A percentile compares a stretch with the other conserved stretches of the same genome.
phyloP scores from a whole-genome alignment of 345 rosid genomes.

The Salix suchowensis region DNA sequence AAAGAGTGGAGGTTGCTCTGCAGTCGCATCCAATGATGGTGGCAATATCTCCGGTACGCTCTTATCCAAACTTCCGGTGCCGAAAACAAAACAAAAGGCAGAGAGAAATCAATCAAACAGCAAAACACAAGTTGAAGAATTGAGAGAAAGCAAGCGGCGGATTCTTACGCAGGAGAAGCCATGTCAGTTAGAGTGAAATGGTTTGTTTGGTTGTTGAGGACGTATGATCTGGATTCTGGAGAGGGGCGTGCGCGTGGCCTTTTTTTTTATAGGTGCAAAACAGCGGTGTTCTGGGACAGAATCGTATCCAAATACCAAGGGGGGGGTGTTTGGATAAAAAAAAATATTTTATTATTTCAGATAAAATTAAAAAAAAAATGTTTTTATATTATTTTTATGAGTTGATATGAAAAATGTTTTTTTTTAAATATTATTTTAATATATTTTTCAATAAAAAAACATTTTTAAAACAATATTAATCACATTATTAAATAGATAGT shows the following conservation, averaged over 20 bases:
- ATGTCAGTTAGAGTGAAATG: neutral
- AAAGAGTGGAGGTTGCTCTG: slow-evolving; percentile 63
- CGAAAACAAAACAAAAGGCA: neutral
- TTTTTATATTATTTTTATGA: no score
- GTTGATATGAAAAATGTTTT: no score
- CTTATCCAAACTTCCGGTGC: slow-evolving; percentile 15
- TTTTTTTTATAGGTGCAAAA: neutral
- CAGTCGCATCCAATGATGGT: slow-evolving; percentile 41
- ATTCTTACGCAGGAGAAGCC: slow-evolving; percentile 2
- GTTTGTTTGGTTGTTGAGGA: neutral
- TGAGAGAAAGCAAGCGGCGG: neutral
- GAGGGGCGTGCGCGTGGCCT: neutral
- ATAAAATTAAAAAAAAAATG: no score
- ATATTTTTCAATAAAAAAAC: no score
- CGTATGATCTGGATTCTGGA: neutral
- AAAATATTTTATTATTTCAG: no score
- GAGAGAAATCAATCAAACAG: neutral
- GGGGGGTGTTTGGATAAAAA: no score
- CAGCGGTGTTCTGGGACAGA: neutral
- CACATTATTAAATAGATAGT: no score
- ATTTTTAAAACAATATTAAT: no score
- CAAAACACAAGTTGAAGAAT: neutral
- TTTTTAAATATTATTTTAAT: no score
- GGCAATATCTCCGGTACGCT: slow-evolving; percentile 46
- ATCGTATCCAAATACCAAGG: neutral